Conservation (phyloP, 305 asterid genomes). For the Solanum hybrid region DNA sequence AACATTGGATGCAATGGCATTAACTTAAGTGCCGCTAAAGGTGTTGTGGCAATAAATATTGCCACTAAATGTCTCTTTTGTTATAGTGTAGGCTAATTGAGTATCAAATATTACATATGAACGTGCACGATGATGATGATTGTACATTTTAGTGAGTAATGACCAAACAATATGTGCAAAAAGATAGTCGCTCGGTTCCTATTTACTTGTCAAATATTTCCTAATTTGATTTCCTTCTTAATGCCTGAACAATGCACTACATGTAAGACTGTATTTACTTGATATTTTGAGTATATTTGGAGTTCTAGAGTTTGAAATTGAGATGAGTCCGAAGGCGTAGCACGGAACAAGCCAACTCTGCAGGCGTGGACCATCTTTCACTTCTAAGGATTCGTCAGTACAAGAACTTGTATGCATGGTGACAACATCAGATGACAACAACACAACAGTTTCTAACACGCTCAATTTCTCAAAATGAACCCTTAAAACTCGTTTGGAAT, state of each 20-base stretch:
- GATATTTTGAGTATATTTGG: neutral
- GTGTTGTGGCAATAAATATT: too few relatives aligned
- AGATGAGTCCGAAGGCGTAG: neutral
- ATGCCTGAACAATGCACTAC: neutral
- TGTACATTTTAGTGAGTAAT: neutral
- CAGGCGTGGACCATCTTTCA: neutral
- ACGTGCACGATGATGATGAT: neutral
- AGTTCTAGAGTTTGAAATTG: neutral
- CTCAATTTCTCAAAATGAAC: neutral
- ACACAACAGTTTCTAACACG: neutral
- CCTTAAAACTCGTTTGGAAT: neutral
- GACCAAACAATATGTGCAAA: neutral
- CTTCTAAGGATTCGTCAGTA: neutral
- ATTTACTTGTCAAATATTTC: neutral
- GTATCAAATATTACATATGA: neutral
- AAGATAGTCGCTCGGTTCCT: neutral
- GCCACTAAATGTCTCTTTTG: too few relatives aligned
- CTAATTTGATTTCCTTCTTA: neutral
- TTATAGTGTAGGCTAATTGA: neutral
- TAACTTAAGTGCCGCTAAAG: too few relatives aligned
- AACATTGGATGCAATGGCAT: too few relatives aligned
- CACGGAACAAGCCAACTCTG: neutral
- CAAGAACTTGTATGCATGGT: neutral
- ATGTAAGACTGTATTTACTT: neutral
- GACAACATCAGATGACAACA: neutral